These are phyloP conservation scores for Umbelopsis sp. DNA, from an alignment of 192 early-diverging fungal genomes.

Conservation along the genomic window DNA sequence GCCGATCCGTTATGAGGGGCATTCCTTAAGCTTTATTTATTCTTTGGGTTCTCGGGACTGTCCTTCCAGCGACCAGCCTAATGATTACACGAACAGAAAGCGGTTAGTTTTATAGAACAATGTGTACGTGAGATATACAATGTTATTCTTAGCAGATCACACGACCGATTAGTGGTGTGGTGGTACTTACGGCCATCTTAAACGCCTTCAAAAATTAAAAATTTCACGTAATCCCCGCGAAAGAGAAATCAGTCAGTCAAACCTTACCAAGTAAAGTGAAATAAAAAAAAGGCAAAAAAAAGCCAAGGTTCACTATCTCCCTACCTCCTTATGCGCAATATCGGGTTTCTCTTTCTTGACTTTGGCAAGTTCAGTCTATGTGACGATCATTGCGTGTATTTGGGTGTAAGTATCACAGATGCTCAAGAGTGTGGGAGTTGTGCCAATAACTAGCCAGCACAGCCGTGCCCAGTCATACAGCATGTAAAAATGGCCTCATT, in stretches of 20 bases:
- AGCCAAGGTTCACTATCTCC: conserved; percentile 28
- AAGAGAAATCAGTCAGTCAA: conserved; percentile 14
- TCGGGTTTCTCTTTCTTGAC: conserved; percentile 28
- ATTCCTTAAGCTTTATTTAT: not conserved
- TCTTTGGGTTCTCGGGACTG: conserved; percentile 17
- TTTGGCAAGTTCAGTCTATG: conserved; percentile 33
- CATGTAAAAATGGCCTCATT: too few species aligned
- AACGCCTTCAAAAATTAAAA: conserved; percentile 19
- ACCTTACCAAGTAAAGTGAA: not conserved
- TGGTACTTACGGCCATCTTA: conserved; percentile 19
- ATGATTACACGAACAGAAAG: not conserved
- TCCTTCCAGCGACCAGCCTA: conserved; percentile 18
- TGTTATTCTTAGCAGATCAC: conserved; percentile 12
- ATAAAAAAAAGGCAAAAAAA: not conserved
- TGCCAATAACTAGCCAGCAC: not conserved
- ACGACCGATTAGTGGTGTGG: conserved; percentile 21
- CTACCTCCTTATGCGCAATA: conserved; percentile 33
- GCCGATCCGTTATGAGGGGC: too few species aligned
- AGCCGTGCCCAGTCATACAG: too few species aligned
- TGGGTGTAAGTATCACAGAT: conserved; percentile 20
- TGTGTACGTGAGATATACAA: not conserved
- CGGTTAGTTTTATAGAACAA: not conserved
- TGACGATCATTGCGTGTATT: conserved; percentile 14
- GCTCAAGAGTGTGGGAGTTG: conserved; percentile 20
- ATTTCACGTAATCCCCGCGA: conserved; percentile 3